Evolutionary conservation across 306 rosid species (phyloP).

Genomic region (Casuarina cunninghamiana): DNA sequence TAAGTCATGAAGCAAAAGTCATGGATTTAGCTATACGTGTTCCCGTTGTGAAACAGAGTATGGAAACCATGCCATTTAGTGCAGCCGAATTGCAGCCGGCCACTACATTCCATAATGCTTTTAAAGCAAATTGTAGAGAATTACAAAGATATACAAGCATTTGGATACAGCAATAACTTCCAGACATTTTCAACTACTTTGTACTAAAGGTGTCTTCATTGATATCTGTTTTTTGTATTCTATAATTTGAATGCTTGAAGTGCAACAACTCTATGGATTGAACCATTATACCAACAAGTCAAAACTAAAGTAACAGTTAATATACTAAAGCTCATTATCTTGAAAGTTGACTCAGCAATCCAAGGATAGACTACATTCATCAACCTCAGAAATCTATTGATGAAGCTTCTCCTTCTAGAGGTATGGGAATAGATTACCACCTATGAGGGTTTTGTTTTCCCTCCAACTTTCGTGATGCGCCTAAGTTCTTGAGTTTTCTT

Average conservation of each 20-base stretch:
- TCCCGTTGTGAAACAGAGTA: too few species aligned
- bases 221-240: neutral
- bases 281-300: neutral
- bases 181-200: conserved; percentile 13
- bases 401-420: neutral
- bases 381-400: neutral
- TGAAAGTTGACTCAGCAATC: neutral
- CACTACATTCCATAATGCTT: neutral
- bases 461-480: conserved; percentile 63
- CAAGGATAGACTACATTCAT: neutral
- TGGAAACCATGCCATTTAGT: too few species aligned
- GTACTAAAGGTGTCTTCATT: neutral
- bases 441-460: conserved; percentile 66
- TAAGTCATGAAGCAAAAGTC: neutral
- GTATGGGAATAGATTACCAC: conserved; percentile 38
- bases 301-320: neutral
- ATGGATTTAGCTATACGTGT: too few species aligned
- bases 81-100: neutral
- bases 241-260: neutral
- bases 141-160: neutral
- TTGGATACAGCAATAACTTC: neutral
- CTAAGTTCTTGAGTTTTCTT: conserved; percentile 68
- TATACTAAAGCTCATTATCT: neutral
- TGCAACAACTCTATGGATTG: neutral
- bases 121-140: neutral